A percentile compares a stretch with the other conserved stretches of the same genome.
These are phyloP conservation scores for Neurospora sp. DNA, from an alignment of 495 filamentous ascomycete species.

Conservation along the genomic window DNA sequence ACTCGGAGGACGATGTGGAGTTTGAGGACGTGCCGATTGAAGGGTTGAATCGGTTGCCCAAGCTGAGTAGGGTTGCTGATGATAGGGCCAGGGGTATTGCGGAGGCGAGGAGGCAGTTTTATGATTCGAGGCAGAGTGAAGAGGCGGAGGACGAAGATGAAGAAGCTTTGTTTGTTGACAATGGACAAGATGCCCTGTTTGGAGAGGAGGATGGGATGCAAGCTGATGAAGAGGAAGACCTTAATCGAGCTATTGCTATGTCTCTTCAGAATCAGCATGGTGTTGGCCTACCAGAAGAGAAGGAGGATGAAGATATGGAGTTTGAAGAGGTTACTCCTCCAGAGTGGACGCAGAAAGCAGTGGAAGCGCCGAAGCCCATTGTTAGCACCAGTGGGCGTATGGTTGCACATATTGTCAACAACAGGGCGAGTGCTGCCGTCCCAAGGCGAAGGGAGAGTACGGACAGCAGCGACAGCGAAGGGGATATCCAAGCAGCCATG, in stretches of 20 bases:
- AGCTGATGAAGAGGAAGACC: slow-evolving; percentile 62
- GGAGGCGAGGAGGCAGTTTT: not conserved
- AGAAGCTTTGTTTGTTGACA: slow-evolving; percentile 58
- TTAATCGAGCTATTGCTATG: slow-evolving; percentile 72
- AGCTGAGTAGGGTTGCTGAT: slow-evolving; percentile 16
- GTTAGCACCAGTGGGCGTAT: slow-evolving; percentile 41
- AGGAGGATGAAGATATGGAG: slow-evolving; percentile 33
- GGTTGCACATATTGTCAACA: slow-evolving; percentile 55
- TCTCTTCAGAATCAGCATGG: slow-evolving; percentile 51
- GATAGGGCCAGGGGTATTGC: slow-evolving; percentile 9
- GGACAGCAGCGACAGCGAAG: slow-evolving; percentile 49
- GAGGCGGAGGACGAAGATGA: slow-evolving; percentile 25
- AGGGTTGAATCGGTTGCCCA: slow-evolving; percentile 82
- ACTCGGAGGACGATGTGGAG: slow-evolving; percentile 50
- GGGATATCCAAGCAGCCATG: slow-evolving; percentile 52
- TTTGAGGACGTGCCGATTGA: slow-evolving; percentile 97
- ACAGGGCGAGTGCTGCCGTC: slow-evolving; percentile 45
- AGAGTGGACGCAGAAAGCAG: slow-evolving; percentile 45
- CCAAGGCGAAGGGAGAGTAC: slow-evolving; percentile 32
- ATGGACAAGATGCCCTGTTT: slow-evolving; percentile 21
- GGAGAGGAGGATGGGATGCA: slow-evolving; percentile 47
- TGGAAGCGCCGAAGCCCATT: slow-evolving; percentile 43
- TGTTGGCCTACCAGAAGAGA: slow-evolving; percentile 19
- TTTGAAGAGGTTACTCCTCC: slow-evolving; percentile 40
- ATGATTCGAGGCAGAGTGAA: not conserved